phyloP scores from a whole-genome alignment of 805 yeast species.

The Tanozyma kutaoensis region DNA sequence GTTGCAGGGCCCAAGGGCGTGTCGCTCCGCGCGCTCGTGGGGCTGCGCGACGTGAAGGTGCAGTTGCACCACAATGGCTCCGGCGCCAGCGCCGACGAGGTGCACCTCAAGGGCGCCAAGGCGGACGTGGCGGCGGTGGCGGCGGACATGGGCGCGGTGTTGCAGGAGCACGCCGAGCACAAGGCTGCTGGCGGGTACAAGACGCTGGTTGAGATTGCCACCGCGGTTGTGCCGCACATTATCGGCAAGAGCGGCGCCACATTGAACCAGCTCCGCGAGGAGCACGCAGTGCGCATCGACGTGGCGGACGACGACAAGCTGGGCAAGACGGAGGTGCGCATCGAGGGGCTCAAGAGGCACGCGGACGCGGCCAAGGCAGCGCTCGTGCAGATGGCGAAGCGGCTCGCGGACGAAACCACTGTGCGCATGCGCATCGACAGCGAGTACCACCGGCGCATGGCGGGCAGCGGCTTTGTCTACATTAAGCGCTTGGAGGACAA shows the following conservation, averaged over 20 bases:
- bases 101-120: constrained; percentile 60
- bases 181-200: constrained; percentile 26
- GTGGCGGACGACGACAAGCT: constrained; percentile 34
- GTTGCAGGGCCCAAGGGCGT: constrained; percentile 50
- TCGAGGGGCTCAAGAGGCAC: constrained; percentile 64
- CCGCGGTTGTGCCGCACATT: constrained; percentile 56
- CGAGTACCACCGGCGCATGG: constrained; percentile 67
- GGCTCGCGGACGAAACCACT: constrained; percentile 71
- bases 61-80: constrained; percentile 30
- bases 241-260: constrained; percentile 85
- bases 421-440: constrained; percentile 56
- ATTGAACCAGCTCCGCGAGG: constrained; percentile 53
- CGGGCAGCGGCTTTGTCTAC: constrained; percentile 74
- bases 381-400: constrained; percentile 46
- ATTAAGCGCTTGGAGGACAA: constrained; percentile 79
- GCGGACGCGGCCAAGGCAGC: constrained; percentile 58
- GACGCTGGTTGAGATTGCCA: constrained; percentile 48
- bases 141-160: constrained; percentile 36
- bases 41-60: constrained; percentile 27
- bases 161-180: constrained; percentile 42
- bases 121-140: constrained; percentile 43
- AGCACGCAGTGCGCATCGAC: constrained; percentile 66
- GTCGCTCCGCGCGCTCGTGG: constrained; percentile 33
- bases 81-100: constrained; percentile 31
- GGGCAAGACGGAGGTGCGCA: constrained; percentile 30